Evolutionary conservation across 2,329 filamentous ascomycete genomes (phyloP), one percentile per base, ranked within the genome.

Genomic region (Ceratocystis harringtonii): DNA sequence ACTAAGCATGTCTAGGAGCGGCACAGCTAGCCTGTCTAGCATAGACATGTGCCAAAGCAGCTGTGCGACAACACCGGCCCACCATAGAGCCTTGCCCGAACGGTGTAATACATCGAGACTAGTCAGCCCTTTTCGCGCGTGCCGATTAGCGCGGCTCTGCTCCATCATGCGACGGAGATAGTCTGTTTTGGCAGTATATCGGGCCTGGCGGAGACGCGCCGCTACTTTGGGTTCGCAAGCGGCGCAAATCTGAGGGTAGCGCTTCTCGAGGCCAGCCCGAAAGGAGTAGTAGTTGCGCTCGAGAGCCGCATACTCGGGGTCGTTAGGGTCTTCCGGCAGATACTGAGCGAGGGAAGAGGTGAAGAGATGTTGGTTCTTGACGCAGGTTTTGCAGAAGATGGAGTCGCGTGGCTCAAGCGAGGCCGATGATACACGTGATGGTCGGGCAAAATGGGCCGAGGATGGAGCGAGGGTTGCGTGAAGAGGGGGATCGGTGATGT

Each of bases 241-340:
- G 68, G 81, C 81, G 76, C 94, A 99, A 67, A 96, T 87, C 72
- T 94, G 90, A 0, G 94, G 94, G 72, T 96, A 97, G 62, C 88
- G 83, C 70, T 84, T 79, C 76, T 96, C 92, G 19, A 96, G 79
- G 63, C 85, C 80, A 68, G 79, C 80, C 68, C 86, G 85, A 73
- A 88, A 95, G 44, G 80, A 79, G 69, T 85, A 86, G 70, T 89
- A 87, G 61, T 82, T 81, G 65, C 80, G 80, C 73, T 91, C 87
- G 68, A 86, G 86, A 68, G 84, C 79, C 2, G 76, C 77, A 73
- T 92, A 90, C 63, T 87, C 80, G 0, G 88, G 85, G 69, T 92
- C 83, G 55, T 78, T 77, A 0, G 80, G 77, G 67, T 87, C 82
- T 43, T 81, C 80, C 10, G 84, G 83, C 1, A 95, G 81, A 74